Percentiles rank a stretch among this genome's conserved stretches.
phyloP scores from a whole-genome alignment of 1,284 basidiomycete genomes.

The Trametes versicolor region DNA sequence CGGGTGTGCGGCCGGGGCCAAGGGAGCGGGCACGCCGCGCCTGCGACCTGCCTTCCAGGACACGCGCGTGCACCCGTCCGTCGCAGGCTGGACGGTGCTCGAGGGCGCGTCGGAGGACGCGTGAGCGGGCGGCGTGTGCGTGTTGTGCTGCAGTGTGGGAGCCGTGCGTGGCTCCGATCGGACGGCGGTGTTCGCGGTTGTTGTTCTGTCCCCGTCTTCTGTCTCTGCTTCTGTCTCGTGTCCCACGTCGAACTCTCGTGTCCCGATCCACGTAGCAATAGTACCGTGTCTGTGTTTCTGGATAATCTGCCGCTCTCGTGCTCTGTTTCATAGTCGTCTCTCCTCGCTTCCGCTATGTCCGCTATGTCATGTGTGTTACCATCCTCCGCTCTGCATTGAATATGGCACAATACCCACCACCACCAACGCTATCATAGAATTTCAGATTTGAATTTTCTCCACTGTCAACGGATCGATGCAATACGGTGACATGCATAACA shows the following conservation, averaged over 20 bases:
- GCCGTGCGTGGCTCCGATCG: neutral
- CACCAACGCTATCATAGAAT: neutral
- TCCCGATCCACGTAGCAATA: neutral
- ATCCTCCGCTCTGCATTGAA: neutral
- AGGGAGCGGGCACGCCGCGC: slow-evolving; percentile 24
- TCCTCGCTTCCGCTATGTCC: neutral
- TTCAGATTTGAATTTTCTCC: no score
- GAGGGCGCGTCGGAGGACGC: slow-evolving; percentile 29
- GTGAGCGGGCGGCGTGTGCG: neutral
- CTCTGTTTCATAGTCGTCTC: neutral
- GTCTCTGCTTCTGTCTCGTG: neutral
- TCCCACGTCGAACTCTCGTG: neutral
- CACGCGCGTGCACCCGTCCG: slow-evolving; percentile 8
- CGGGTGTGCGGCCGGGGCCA: slow-evolving; percentile 17
- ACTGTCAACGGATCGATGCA: no score
- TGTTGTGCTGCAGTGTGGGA: neutral
- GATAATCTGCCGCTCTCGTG: slow-evolving; percentile 6
- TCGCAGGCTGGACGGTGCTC: slow-evolving; percentile 30
- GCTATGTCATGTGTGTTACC: neutral
- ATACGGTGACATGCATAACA: no score
- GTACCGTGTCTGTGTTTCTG: neutral
- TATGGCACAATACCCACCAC: neutral
- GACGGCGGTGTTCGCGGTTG: neutral
- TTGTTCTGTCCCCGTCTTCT: neutral
- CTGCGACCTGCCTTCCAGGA: slow-evolving; percentile 33